phyloP scores from a whole-genome alignment of 352 stramenopile species.

The Pythium vanterpoolii region DNA sequence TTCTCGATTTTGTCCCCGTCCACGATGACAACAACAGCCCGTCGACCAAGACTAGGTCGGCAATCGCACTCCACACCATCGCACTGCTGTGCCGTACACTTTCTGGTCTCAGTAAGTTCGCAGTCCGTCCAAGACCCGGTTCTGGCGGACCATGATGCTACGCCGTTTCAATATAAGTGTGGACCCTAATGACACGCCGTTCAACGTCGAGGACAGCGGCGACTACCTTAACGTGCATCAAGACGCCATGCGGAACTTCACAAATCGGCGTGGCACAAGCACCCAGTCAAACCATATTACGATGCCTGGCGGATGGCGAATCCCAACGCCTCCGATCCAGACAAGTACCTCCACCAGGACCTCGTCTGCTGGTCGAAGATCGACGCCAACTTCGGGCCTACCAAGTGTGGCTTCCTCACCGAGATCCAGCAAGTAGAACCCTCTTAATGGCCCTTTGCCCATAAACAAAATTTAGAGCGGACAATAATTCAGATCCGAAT shows the following conservation, averaged over 20 bases:
- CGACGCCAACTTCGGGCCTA: background rate
- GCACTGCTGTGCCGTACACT: background rate
- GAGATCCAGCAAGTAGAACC: background rate
- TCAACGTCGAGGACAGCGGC: background rate
- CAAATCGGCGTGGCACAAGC: too few relatives aligned
- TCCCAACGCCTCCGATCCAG: too few relatives aligned
- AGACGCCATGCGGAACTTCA: too few relatives aligned
- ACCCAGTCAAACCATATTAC: too few relatives aligned
- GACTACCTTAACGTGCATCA: too few relatives aligned
- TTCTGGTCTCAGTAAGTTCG: background rate
- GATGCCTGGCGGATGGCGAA: too few relatives aligned
- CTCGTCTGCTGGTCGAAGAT: background rate
- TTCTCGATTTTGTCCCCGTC: too few relatives aligned
- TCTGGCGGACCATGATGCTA: constrained; percentile 2
- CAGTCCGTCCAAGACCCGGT: background rate
- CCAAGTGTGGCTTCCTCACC: background rate
- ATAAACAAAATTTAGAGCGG: too few relatives aligned
- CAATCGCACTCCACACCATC: background rate
- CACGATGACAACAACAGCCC: background rate
- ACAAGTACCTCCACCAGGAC: too few relatives aligned
- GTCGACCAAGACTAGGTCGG: background rate
- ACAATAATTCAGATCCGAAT: too few relatives aligned
- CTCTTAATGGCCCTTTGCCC: too few relatives aligned
- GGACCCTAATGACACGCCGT: background rate
- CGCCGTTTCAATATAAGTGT: background rate